Conservation (phyloP, 352 stramenopile species). For the Globisporangium paddicum region DNA sequence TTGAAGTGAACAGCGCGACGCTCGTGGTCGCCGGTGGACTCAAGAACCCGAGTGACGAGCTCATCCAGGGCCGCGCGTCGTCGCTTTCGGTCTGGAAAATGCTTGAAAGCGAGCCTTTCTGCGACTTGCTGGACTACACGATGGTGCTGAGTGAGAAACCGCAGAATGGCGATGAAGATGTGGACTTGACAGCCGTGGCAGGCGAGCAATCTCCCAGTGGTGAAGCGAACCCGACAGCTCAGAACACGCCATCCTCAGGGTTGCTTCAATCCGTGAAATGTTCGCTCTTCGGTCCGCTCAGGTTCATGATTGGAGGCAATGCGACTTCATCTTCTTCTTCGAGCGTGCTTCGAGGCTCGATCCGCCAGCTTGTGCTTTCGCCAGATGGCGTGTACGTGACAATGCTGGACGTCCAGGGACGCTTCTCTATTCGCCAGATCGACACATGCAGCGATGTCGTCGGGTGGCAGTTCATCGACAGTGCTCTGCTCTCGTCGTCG, state of each 20-base stretch:
- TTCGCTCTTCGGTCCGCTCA: constrained; percentile 27
- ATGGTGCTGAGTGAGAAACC: constrained; percentile 39
- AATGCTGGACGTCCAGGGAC: constrained; percentile 43
- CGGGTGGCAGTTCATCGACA: constrained; percentile 41
- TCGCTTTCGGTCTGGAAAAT: constrained; percentile 69
- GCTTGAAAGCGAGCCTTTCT: constrained; percentile 26
- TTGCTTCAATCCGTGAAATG: constrained; percentile 16
- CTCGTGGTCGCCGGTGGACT: constrained; percentile 58
- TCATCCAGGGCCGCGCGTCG: constrained; percentile 39
- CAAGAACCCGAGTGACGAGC: constrained; percentile 44
- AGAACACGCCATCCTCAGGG: not conserved
- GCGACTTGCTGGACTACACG: constrained; percentile 62
- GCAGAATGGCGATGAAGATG: not conserved
- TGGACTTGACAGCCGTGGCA: not conserved
- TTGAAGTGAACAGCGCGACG: constrained; percentile 26
- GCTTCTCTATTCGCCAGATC: constrained; percentile 54
- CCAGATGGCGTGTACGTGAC: constrained; percentile 44
- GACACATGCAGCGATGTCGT: constrained; percentile 52
- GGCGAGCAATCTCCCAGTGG: not conserved
- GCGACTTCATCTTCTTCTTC: not conserved
- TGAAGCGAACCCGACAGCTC: not conserved
- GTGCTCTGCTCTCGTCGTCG: too few relatives aligned
- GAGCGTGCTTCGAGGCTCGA: constrained; percentile 24
- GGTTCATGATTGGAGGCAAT: constrained; percentile 33
- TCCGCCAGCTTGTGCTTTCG: constrained; percentile 38